Conservation (phyloP, 768 basidiomycete species). For the Mycena olivaceomarginata region DNA sequence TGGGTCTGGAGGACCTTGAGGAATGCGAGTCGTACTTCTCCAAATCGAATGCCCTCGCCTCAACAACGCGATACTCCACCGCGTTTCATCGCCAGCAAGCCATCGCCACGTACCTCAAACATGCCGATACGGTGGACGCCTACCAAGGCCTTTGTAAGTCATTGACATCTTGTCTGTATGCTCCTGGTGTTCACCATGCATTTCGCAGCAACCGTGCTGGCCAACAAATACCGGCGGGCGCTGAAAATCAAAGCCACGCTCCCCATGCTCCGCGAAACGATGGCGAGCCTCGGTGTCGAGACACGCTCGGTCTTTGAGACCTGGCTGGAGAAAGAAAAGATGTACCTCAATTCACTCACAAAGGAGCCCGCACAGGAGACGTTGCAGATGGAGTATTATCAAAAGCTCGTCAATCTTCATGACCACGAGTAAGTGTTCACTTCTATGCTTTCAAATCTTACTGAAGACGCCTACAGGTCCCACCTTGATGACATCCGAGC, state of each 20-base stretch:
- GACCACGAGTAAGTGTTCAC: too few relatives aligned
- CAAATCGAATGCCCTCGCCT: not conserved
- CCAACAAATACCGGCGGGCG: not conserved
- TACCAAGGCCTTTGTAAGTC: not conserved
- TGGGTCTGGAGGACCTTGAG: not conserved
- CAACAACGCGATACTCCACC: not conserved
- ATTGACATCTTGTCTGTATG: too few relatives aligned
- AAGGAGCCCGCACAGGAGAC: slow-evolving; percentile 31
- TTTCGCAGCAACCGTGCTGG: not conserved
- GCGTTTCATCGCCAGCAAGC: not conserved
- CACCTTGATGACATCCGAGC: too few relatives aligned
- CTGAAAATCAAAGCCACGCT: not conserved
- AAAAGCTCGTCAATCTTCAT: slow-evolving; percentile 28
- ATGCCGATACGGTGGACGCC: not conserved
- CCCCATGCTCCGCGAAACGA: not conserved
- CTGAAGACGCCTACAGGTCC: too few relatives aligned
- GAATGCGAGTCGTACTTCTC: not conserved
- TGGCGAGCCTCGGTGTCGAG: not conserved
- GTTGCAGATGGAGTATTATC: slow-evolving; percentile 33
- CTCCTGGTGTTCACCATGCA: not conserved
- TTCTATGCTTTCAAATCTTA: too few relatives aligned
- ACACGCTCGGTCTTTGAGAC: not conserved
- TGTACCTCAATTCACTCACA: slow-evolving; percentile 40
- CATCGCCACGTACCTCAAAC: not conserved
- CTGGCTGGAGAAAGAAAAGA: slow-evolving; percentile 22